phyloP scores from a whole-genome alignment of 257 asterid genomes.

The Galeopsis tetrahit region DNA sequence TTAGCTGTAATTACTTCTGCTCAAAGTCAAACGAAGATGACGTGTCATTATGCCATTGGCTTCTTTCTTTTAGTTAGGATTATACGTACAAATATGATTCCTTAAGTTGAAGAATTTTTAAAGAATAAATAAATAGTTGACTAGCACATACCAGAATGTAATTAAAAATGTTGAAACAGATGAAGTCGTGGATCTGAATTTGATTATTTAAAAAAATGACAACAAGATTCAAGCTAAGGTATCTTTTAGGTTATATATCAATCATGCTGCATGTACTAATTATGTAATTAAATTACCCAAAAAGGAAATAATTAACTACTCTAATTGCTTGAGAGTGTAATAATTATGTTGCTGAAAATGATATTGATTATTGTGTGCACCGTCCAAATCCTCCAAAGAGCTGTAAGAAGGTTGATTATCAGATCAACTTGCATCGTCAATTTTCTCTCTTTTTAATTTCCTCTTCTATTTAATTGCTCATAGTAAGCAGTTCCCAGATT shows the following conservation, averaged over 20 bases:
- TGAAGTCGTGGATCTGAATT: constrained; percentile 35
- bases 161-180: constrained; percentile 22
- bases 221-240: constrained; percentile 40
- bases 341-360: constrained; percentile 32
- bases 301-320: neutral
- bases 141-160: constrained; percentile 37
- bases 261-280: neutral
- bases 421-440: neutral
- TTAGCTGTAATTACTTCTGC: constrained; percentile 39
- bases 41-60: constrained; percentile 11
- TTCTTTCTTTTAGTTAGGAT: neutral
- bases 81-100: constrained; percentile 20
- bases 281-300: neutral
- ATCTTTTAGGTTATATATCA: constrained; percentile 6
- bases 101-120: neutral
- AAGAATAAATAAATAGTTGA: constrained; percentile 41
- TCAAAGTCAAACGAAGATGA: constrained; percentile 38
- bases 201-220: constrained; percentile 35
- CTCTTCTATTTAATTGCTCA: neutral
- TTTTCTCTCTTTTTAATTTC: neutral
- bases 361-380: constrained; percentile 41
- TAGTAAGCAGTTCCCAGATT: too few relatives aligned
- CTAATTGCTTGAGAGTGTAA: constrained; percentile 26
- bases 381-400: constrained; percentile 48
- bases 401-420: constrained; percentile 32